Base-by-base conservation (phyloP, 1,284 basidiomycete species). In the Apiotrichum sp. region DNA sequence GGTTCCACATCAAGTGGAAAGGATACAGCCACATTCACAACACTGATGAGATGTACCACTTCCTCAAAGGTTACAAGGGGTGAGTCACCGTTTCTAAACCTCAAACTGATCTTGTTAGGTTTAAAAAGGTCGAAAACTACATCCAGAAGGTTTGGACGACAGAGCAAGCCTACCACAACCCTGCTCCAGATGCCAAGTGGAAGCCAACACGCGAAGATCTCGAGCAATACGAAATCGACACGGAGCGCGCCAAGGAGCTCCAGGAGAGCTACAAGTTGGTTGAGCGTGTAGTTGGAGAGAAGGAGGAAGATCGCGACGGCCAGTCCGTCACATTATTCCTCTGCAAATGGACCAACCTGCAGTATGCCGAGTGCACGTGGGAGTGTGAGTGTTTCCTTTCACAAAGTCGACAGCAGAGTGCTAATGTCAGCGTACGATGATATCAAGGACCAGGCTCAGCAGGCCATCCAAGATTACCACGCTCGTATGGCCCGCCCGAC, bases 51-150 rank as follows among this genome's bases (percentile, higher is more conserved):
- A 86, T 86, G 10, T 97, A 96, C 79, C 86, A 92, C 68, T 98
- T 96, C 74, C 79, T 98, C 57, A 78, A 78, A 62, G 63, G 62
- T 1, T 71, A 60, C 62, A 93, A 93, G 74, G 86, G 89, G 38
- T 96, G 42, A 32, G 55, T 56, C 16, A 36, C 42, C 13, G 33
- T 5, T 34, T 7, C 11, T 13, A 43, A 13, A 6, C 13, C 42
- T 38, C 9, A 22, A n/a, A 88, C 81, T 86, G 84, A 70, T 93
- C 4, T n/a, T n/a, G n/a, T 2, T 16, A 60, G 93, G 34, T 82
- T 97, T 71, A 98, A 98, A 78, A 89, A 93, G 56, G 91, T 99
- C 57, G 95, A 98, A 77, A 98, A 98, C 78, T 99, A 98, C 77
- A 96, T 99, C 81, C 95, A 95, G 72, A 83, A 85, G 16, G 76